A percentile compares a stretch with the other conserved stretches of the same genome.
phyloP scores from a whole-genome alignment of 2,329 filamentous ascomycete species.

The Ophiostoma tasmaniense region DNA sequence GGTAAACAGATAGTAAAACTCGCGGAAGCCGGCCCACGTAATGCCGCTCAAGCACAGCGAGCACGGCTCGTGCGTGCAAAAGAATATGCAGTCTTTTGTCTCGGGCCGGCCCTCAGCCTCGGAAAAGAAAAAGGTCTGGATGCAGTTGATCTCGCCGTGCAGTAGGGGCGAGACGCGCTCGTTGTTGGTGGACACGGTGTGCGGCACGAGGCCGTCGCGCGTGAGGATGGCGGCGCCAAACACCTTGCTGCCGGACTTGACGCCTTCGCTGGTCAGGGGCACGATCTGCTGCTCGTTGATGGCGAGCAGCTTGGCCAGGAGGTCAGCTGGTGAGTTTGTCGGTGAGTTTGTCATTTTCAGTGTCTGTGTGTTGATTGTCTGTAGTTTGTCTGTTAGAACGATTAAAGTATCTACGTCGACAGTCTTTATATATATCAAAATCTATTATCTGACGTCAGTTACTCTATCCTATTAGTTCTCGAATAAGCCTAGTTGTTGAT shows the following conservation, averaged over 20 bases:
- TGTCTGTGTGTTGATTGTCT: neutral
- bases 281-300: conserved; percentile 40
- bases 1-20: conserved; percentile 51
- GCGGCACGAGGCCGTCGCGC: conserved; percentile 32
- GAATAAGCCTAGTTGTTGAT: neutral
- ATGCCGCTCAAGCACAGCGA: conserved; percentile 50
- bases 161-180: conserved; percentile 46
- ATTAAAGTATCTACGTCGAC: neutral
- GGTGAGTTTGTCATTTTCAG: neutral
- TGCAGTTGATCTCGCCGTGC: conserved; percentile 54
- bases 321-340: conserved; percentile 20
- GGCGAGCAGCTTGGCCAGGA: conserved; percentile 35
- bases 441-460: neutral
- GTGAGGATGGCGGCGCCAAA: conserved; percentile 49
- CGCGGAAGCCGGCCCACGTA: conserved; percentile 48
- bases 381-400: neutral
- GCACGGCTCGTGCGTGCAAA: conserved; percentile 52
- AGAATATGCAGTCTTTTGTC: conserved; percentile 44
- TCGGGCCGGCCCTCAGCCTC: conserved; percentile 27
- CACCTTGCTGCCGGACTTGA: conserved; percentile 45
- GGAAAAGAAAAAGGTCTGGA: conserved; percentile 46
- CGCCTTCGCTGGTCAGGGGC: conserved; percentile 41
- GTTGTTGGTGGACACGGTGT: conserved; percentile 48
- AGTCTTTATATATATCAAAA: neutral
- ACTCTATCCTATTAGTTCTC: neutral